Evolutionary conservation across 2,329 filamentous ascomycete genomes (phyloP), one percentile per base, ranked within the genome.

Genomic region (Ascocoryne sarcoides): DNA sequence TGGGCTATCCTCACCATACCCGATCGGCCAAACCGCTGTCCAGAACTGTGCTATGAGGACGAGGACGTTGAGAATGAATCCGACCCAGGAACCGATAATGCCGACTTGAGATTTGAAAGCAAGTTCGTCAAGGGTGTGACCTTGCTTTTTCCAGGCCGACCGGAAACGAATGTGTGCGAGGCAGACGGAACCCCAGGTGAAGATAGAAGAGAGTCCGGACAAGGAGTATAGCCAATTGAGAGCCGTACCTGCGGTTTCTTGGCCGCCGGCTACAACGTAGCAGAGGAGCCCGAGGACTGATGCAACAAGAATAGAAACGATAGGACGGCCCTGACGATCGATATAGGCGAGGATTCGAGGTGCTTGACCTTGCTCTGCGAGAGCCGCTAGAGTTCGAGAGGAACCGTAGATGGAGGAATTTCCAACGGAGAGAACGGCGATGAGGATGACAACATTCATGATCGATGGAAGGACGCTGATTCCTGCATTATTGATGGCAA

Each of bases 381-480:
- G 75, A 3, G 89, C 88, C 18, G 88, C 86, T 5, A 96, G 76
- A 2, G 89, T 95, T 53, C 90, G 80, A 1, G 86, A 93, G 17
- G 86, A 90, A 26, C 88, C 90, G 55, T 94, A 96, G 44, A 95
- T 82, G 46, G 88, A 81, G 5, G 86, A 90, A 63, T 95, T 95
- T 43, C 88, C 88, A 44, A 95, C 89, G 1, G 86, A 93, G 16
- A 95, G 67, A 16, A 95, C 88, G 15, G 89, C 83, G 47, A 94
- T 78, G 57, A 95, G 78, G 60, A 95, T 95, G 45, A 95, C 87
- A n/a, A 78, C 79, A 62, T 96, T 95, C 83, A 95, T 93, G 39
- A 95, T 74, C 0, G 84, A 89, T 2, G 87, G 86, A 2, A 95
- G 73, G 2, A 82, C 80, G 31, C 75, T 65, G 53, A 95, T 93